Evolutionary conservation across 2,329 filamentous ascomycete genomes (phyloP).

Genomic region (Elsinoe ampelina): DNA sequence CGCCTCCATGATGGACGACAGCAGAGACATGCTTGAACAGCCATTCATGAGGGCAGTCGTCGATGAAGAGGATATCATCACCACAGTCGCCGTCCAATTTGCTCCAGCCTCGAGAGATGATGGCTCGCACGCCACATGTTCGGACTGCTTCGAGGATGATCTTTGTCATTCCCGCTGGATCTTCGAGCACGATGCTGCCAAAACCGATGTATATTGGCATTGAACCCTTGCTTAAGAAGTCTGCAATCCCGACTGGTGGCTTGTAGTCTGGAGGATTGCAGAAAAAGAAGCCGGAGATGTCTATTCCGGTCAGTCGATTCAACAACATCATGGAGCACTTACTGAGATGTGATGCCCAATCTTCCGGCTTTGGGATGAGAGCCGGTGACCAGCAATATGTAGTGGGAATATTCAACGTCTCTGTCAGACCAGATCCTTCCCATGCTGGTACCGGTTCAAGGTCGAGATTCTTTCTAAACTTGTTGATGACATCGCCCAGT

Average conservation of each 20-base stretch:
- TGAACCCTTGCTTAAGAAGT: constrained; percentile 14
- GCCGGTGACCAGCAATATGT: constrained; percentile 45
- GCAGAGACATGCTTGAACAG: constrained; percentile 30
- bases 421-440: background rate
- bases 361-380: constrained; percentile 60
- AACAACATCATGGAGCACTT: background rate
- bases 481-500: constrained; percentile 16
- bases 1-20: constrained; percentile 31
- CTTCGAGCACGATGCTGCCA: constrained; percentile 24
- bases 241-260: constrained; percentile 11
- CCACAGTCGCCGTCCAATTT: constrained; percentile 25
- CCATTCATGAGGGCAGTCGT: constrained; percentile 25
- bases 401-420: constrained; percentile 13
- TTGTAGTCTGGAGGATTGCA: constrained; percentile 12
- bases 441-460: constrained; percentile 11
- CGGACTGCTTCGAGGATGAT: constrained; percentile 30
- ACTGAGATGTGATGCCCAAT: constrained; percentile 43
- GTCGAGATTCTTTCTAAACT: constrained; percentile 14
- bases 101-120: constrained; percentile 32
- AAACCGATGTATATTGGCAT: constrained; percentile 18
- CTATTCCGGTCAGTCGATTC: background rate
- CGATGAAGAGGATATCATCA: constrained; percentile 27
- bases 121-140: constrained; percentile 27
- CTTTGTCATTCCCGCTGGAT: constrained; percentile 27
- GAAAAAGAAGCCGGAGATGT: constrained; percentile 16